Evolutionary conservation across 2,329 filamentous ascomycete species (phyloP).

Genomic region (Shiraia bambusicola): DNA sequence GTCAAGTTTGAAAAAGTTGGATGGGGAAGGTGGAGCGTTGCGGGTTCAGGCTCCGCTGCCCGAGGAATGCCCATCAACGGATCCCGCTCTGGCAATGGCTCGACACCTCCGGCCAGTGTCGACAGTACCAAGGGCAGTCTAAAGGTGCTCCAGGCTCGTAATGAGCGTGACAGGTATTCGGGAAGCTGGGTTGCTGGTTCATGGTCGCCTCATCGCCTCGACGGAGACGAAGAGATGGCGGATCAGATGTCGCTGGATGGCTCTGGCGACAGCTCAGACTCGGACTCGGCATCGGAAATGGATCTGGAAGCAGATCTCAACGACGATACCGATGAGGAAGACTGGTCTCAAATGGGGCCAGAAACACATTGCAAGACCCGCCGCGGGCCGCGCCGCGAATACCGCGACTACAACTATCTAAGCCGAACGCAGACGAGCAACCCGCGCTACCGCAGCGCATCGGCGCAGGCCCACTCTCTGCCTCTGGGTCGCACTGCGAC

Average conservation of each 20-base stretch:
- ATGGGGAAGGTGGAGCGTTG: conserved; percentile 90
- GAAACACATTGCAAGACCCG: conserved; percentile 71
- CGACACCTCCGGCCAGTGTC: conserved; percentile 55
- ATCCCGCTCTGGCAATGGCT: conserved; percentile 30
- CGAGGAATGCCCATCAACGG: conserved; percentile 42
- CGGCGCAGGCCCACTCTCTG: conserved; percentile 30
- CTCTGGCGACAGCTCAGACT: conserved; percentile 65
- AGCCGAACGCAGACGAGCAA: conserved; percentile 38
- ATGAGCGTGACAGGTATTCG: conserved; percentile 45
- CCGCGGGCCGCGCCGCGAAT: conserved; percentile 32
- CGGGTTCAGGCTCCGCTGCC: conserved; percentile 55
- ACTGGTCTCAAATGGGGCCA: conserved; percentile 89
- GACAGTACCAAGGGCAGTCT: conserved; percentile 45
- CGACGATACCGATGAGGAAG: conserved; percentile 91
- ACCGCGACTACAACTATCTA: conserved; percentile 44
- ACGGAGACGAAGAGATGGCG: conserved; percentile 57
- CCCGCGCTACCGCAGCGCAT: conserved; percentile 29
- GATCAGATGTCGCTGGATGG: conserved; percentile 93
- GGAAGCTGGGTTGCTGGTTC: conserved; percentile 70
- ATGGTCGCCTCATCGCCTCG: conserved; percentile 61
- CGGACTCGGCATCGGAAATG: conserved; percentile 70
- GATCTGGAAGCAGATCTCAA: conserved; percentile 70
- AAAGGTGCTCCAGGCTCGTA: conserved; percentile 47
- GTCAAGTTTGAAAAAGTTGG: conserved; percentile 93
- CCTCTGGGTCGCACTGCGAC: conserved; percentile 27